Evolutionary conservation across 1,284 basidiomycete genomes (phyloP).

Genomic region (Trichosporon asahii): DNA sequence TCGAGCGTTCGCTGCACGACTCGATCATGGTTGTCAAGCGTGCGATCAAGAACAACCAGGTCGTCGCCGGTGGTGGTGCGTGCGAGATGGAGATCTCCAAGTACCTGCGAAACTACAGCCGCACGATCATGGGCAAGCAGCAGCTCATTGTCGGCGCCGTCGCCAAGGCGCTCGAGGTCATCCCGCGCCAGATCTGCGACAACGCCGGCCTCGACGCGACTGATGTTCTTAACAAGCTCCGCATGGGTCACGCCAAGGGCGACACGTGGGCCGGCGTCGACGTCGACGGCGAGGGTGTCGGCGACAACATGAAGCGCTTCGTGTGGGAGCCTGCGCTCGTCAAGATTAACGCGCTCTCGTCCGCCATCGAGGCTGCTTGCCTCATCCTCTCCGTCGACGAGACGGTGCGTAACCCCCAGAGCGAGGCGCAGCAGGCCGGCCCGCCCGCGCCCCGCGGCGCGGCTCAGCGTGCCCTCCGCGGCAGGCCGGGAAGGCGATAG

Average conservation of each 20-base stretch:
- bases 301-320: constrained; percentile 94
- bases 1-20: constrained; percentile 94
- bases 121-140: constrained; percentile 92
- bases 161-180: constrained; percentile 94
- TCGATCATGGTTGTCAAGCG: constrained; percentile 99
- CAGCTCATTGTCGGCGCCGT: constrained; percentile 94
- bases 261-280: constrained; percentile 89
- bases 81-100: constrained; percentile 99
- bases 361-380: constrained; percentile 93
- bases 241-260: constrained; percentile 91
- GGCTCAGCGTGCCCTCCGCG: constrained; percentile 75
- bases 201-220: constrained; percentile 98
- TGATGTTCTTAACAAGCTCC: constrained; percentile 92
- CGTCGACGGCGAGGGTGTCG: constrained; percentile 87
- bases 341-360: constrained; percentile 91
- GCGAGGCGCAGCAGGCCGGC: constrained; percentile 65
- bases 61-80: constrained; percentile 97
- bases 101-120: constrained; percentile 81
- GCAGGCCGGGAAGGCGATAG: constrained; percentile 53
- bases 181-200: constrained; percentile 97
- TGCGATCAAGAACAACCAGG: constrained; percentile 89
- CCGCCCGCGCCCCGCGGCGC: constrained; percentile 79
- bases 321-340: constrained; percentile 98
- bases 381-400: constrained; percentile 92
- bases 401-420: constrained; percentile 88